Evolutionary conservation across 2,329 filamentous ascomycete genomes (phyloP).

Genomic region (Colletotrichum echinochloae): DNA sequence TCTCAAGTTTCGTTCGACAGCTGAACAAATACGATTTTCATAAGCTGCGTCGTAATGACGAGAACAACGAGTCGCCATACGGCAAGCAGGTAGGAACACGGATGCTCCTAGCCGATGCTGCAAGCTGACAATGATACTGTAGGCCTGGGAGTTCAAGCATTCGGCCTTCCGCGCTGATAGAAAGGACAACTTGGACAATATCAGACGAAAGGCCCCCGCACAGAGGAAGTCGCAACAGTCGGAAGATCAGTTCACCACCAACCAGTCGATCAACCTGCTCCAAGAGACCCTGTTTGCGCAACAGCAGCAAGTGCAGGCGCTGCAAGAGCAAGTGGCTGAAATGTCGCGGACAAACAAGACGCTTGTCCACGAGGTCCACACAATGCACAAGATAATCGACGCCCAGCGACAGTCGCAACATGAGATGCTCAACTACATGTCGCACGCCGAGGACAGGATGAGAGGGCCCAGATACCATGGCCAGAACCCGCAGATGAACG

Average conservation of each 20-base stretch:
- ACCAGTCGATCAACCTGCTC: conserved; percentile 89
- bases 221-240: conserved; percentile 78
- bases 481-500: conserved; percentile 53
- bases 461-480: conserved; percentile 55
- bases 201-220: conserved; percentile 92
- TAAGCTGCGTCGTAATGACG: conserved; percentile 94
- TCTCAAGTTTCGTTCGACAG: conserved; percentile 95
- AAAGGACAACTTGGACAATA: conserved; percentile 96
- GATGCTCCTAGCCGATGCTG: not conserved
- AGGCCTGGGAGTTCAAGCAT: conserved; percentile 98
- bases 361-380: conserved; percentile 71
- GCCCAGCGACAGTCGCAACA: conserved; percentile 68
- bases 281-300: conserved; percentile 90
- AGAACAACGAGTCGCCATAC: conserved; percentile 84
- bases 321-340: conserved; percentile 88
- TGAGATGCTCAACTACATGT: conserved; percentile 68
- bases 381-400: conserved; percentile 70
- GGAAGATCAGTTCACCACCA: conserved; percentile 81
- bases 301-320: conserved; percentile 88
- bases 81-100: conserved; percentile 74
- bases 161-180: conserved; percentile 96
- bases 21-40: conserved; percentile 99
- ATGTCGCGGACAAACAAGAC: conserved; percentile 73
- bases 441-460: conserved; percentile 60
- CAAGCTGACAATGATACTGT: conserved; percentile 2